Evolutionary conservation across 2,329 filamentous ascomycete species (phyloP), one percentile per base, ranked within the genome.

Genomic region (Pseudofabraea citricarpa): DNA sequence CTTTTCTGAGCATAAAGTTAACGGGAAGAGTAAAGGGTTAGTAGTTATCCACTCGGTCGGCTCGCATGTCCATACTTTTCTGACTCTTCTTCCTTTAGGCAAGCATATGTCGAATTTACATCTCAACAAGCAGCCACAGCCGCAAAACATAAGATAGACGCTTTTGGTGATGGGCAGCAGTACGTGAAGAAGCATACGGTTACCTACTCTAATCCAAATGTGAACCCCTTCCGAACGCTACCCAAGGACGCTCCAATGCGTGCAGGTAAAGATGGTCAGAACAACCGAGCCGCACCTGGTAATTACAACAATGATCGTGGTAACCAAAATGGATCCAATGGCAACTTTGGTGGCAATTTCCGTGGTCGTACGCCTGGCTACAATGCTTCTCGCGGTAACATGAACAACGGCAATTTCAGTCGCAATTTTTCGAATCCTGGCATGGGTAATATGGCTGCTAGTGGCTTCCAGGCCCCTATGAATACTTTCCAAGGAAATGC

Each of bases 1-100:
- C 0, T 98, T 97, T 64, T 96, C 89, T 58, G 93, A 98, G 64
- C 93, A 97, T 67, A 98, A 98, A 64, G 90, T 97, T 37, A 98
- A 98, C 55, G 93, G 93, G 55, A 98, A 98, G 70, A 95, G 89
- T 68, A 96, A 97, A 71, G 91, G 93, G 90, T 95, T 74, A 51
- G 81, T n/a, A n/a, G n/a, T n/a, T n/a, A n/a, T n/a, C n/a, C n/a
- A n/a, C 66, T 16, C 7, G 29, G 20, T 26, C n/a, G 13, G 13
- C n/a, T n/a, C 23, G 8, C 16, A n/a, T 21, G 24, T 33, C 15
- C 12, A 22, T 5, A 9, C 5, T 22, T 33, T 35, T 12, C 20
- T 20, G 24, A 19, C 26, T 49, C 42, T 10, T 43, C 15, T 12
- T 20, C 20, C 18, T 5, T 36, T 50, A 82, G 80, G 7, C 79